Conservation (phyloP, 2,329 filamentous ascomycete genomes). For the Verticillium nonalfalfae region DNA sequence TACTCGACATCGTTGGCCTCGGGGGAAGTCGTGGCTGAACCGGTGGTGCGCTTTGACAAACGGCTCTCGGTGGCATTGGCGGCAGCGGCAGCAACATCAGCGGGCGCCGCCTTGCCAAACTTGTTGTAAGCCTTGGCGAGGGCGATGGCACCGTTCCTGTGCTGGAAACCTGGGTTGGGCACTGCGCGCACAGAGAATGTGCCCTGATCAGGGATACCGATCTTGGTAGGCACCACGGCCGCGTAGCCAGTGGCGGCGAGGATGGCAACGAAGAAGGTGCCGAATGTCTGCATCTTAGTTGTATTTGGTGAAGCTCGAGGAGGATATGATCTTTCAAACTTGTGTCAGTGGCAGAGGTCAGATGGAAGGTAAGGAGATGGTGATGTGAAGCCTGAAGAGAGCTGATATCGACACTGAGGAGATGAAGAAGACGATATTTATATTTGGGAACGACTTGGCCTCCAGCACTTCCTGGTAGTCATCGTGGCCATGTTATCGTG, state of each 20-base stretch:
- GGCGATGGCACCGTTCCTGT: slow-evolving; percentile 21
- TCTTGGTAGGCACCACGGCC: neutral
- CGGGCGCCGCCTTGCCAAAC: slow-evolving; percentile 25
- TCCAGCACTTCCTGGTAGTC: no score
- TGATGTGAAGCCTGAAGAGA: no score
- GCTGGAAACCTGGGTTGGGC: neutral
- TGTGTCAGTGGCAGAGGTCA: neutral
- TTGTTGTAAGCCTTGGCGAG: slow-evolving; percentile 30
- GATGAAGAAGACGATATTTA: no score
- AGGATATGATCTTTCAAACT: no score
- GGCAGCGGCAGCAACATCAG: slow-evolving; percentile 18
- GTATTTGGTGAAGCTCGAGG: neutral
- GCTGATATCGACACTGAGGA: no score
- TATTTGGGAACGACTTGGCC: no score
- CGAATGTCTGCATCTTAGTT: neutral
- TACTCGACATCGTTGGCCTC: slow-evolving; percentile 27
- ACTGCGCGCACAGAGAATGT: neutral
- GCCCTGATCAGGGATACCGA: neutral
- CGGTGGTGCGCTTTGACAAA: slow-evolving; percentile 18
- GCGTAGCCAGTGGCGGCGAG: neutral
- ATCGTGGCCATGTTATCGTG: no score
- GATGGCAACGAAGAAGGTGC: neutral
- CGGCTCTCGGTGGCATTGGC: slow-evolving; percentile 4
- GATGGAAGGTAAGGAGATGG: neutral
- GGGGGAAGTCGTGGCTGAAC: slow-evolving; percentile 20